Percentiles rank a stretch among this genome's conserved stretches.
Conservation (phyloP, 2,329 filamentous ascomycete species). For the Elsinoe batatas region DNA sequence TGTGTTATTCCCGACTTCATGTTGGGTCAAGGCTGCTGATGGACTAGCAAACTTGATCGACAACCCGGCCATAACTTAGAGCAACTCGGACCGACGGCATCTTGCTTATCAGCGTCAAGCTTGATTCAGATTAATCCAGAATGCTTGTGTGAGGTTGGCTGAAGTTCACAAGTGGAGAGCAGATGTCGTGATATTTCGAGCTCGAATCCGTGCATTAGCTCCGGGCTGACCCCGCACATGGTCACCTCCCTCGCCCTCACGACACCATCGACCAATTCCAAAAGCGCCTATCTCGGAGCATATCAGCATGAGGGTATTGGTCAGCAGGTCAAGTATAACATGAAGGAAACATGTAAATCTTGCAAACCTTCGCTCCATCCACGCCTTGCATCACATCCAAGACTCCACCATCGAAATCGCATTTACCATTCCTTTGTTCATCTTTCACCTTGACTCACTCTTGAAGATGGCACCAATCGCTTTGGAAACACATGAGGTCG, state of each 20-base stretch:
- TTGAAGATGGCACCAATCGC: slow-evolving; percentile 46
- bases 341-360: too few relatives aligned
- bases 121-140: background rate
- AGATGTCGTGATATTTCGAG: slow-evolving; percentile 9
- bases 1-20: background rate
- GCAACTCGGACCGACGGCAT: slow-evolving; percentile 22
- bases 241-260: background rate
- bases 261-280: background rate
- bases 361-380: background rate
- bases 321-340: background rate
- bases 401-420: background rate
- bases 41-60: background rate
- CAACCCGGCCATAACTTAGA: background rate
- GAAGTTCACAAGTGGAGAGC: background rate
- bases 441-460: background rate
- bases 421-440: too few relatives aligned
- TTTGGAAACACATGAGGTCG: background rate
- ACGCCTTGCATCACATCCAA: background rate
- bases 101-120: slow-evolving; percentile 9
- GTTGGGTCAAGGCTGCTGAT: background rate
- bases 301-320: background rate
- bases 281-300: background rate
- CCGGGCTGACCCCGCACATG: background rate
- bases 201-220: slow-evolving; percentile 8
- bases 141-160: background rate